Evolutionary conservation across 169 alveolate genomes (phyloP), one percentile per base, ranked within the genome.

Genomic region (Hepatocystis sp.): DNA sequence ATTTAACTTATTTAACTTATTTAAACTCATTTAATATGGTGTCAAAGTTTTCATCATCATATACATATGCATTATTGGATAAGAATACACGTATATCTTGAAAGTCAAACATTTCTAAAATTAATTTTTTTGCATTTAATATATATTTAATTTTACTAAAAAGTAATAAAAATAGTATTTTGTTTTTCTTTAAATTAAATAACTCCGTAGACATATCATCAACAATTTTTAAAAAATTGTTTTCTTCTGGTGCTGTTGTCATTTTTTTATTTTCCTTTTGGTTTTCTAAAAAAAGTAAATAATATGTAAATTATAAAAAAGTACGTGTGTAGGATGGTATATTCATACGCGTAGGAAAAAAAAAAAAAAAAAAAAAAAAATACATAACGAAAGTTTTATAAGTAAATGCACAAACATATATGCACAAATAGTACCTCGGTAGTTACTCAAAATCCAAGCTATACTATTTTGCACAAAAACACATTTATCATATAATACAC

Each of bases 21-120:
- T 42, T 71, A 71, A 71, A 71, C 19, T 71, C 86, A 51, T 71
- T 71, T 10, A 71, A 39, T 60, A 71, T 71, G 23, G 86, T 64
- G 27, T 71, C 86, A 34, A 42, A 71, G 44, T 71, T 71, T 34
- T 71, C 86, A 49, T 71, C 86, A 23, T 44, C 78, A 58, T 60
- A 56, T 21, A 15, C 78, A 27, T 71, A 28, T 11, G 76, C 66
- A 52, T 71, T 71, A 51, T 36, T 71, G 17, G 76, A 60, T 39
- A 71, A 39, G 39, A 56, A 42, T 44, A 63, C n/a, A 28, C 58
- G 68, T 2, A 71, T 27, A 19, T 25, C 17, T 15, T 55, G 27
- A 19, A 55, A 19, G 34, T 71, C 76, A 30, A 32, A 39, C 53
- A 71, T 40, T 30, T 71, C 86, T 21, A 71, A 49, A 40, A 71